Base-by-base conservation (phyloP, 2,329 filamentous ascomycete genomes). In the Sporothrix inflata region DNA sequence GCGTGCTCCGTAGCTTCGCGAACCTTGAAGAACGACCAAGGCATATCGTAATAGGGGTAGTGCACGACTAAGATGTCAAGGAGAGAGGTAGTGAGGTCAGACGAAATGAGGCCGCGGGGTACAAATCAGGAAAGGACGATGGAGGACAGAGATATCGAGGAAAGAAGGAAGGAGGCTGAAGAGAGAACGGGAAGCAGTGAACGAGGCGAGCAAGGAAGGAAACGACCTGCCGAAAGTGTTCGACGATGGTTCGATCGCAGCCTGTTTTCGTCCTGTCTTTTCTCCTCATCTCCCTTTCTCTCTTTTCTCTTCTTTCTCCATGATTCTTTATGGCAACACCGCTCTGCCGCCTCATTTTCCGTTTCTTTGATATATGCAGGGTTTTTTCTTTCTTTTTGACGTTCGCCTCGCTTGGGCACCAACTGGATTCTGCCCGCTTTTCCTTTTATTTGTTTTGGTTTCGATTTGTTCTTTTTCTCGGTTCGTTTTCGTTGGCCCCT, bases 381-480 rank as follows among this genome's bases (percentile, higher is more conserved):
- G 1, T 40, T 34, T 60, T 19, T 34, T 57, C 24, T 60, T 60
- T 42, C 57, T 45, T 45, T 19, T 12, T 65, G 11, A 45, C 21
- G 38, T 45, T 42, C n/a, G 60, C 38, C 38, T 24, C 21, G 38
- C 38, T 42, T 45, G 60, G 21, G 21, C 60, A 11, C 60, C 60
- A 40, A 16, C 38, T 11, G 21, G 42, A 4, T 4, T 45, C 27
- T 65, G 60, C 60, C 38, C 60, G 38, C 38, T 45, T 65, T 65
- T 65, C 34, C 11, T 19, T 68, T 68, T 68, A 38, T 51, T 68
- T 68, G 65, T 53, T 68, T 68, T 68, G 27, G 27, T 27, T 19
- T 65, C 38, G 38, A 65, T 42, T 45, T 16, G 21, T 45, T 45
- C 60, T 45, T 65, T 63, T 45, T 45, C 6, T 57, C 53, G 40